These are phyloP conservation scores for Phaffomyces antillensis DNA, from an alignment of 805 yeast genomes.

Conservation along the genomic window DNA sequence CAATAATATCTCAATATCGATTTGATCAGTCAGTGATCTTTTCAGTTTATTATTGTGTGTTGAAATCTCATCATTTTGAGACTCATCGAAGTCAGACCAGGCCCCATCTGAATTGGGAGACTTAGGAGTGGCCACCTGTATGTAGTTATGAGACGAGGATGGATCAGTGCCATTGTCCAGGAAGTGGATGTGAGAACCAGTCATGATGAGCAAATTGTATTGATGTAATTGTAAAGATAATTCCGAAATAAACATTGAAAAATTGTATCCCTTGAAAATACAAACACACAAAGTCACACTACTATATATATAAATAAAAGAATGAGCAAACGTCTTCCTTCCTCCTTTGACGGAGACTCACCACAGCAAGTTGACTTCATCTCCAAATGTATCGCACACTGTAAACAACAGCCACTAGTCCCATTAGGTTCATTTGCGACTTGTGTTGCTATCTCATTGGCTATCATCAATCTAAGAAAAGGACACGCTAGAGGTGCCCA, in stretches of 20 bases:
- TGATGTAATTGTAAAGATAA: too few relatives aligned
- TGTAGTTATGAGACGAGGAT: not conserved
- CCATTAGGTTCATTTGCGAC: conserved; percentile 80
- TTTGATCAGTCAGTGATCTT: conserved; percentile 33
- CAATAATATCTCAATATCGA: conserved; percentile 53
- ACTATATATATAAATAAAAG: too few relatives aligned
- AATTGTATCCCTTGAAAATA: too few relatives aligned
- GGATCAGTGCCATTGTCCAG: not conserved
- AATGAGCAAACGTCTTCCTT: conserved; percentile 26
- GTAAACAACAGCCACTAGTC: conserved; percentile 83
- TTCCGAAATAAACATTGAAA: not conserved
- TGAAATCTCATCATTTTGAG: conserved; percentile 5
- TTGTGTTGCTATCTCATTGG: conserved; percentile 70
- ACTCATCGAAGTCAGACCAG: conserved; percentile 7
- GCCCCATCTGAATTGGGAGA: conserved; percentile 31
- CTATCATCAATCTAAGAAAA: conserved; percentile 64
- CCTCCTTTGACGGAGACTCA: conserved; percentile 28
- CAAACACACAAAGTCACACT: too few relatives aligned
- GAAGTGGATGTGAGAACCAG: conserved; percentile 1
- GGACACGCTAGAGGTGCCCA: conserved; percentile 77
- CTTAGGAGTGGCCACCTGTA: conserved; percentile 37
- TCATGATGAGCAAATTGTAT: not conserved
- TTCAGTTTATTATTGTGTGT: conserved; percentile 13
- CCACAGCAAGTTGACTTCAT: conserved; percentile 33
- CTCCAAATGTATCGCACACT: conserved; percentile 51